phyloP scores from a whole-genome alignment of 768 basidiomycete species.

The Lactarius sp. region DNA sequence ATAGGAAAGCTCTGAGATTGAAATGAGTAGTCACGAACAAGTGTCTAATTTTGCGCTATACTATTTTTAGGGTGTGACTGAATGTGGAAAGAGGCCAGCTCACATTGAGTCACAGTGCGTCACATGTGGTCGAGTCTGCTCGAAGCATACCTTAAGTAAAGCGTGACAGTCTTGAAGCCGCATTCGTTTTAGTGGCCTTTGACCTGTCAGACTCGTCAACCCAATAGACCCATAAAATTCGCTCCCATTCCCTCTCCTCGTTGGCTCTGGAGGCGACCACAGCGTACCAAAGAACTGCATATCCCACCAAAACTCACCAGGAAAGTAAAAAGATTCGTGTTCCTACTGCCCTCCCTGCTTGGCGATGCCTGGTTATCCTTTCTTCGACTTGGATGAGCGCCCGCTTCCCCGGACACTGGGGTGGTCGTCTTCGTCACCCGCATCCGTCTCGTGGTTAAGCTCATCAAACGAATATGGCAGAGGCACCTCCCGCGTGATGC shows the following conservation, averaged over 20 bases:
- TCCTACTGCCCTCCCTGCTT: background rate
- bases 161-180: background rate
- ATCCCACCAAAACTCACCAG: background rate
- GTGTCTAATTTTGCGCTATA: no score
- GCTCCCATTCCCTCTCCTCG: background rate
- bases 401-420: background rate
- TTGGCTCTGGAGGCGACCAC: background rate
- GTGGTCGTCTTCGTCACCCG: conserved; percentile 34
- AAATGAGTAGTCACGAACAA: no score
- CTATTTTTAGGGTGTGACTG: no score
- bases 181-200: background rate
- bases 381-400: conserved; percentile 2
- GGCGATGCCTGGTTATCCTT: background rate
- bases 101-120: no score
- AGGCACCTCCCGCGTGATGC: conserved; percentile 79
- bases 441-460: conserved; percentile 40
- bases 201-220: background rate
- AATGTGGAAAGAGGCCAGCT: no score
- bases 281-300: background rate
- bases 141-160: no score
- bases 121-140: no score
- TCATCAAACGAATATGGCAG: conserved; percentile 67
- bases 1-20: no score
- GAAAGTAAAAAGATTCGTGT: background rate
- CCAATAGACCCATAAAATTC: background rate